Evolutionary conservation across 192 early-diverging fungal species (phyloP).

Genomic region (Coemansia sp.): DNA sequence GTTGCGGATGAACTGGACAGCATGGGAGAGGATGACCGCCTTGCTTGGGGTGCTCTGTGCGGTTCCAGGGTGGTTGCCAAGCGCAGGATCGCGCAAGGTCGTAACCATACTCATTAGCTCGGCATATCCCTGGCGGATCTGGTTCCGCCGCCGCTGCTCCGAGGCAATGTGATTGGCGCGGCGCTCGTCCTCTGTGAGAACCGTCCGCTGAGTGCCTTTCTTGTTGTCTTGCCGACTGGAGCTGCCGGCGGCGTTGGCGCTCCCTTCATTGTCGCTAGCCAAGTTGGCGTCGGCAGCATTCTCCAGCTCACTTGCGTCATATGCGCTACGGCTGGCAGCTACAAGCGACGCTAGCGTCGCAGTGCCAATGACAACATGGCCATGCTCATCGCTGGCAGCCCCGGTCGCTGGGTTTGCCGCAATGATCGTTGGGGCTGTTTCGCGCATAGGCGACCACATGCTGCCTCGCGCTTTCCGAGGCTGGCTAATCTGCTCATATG

Average conservation of each 20-base stretch:
- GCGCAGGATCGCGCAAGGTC: conserved; percentile 56
- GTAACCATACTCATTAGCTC: conserved; percentile 84
- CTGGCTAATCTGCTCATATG: conserved; percentile 33
- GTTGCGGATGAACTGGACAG: conserved; percentile 68
- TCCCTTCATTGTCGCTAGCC: background rate
- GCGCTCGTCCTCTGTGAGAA: conserved; percentile 88
- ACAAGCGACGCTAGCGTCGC: background rate
- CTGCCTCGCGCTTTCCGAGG: conserved; percentile 38
- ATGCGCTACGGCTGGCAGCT: background rate
- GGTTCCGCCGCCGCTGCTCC: conserved; percentile 87
- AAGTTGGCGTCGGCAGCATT: background rate
- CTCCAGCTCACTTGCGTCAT: background rate
- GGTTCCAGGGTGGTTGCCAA: conserved; percentile 53
- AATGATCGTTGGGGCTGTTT: background rate
- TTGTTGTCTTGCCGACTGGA: conserved; percentile 34
- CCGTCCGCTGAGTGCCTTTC: conserved; percentile 46
- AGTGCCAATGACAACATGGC: background rate
- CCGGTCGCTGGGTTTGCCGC: background rate
- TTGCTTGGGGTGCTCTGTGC: conserved; percentile 79
- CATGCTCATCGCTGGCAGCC: background rate
- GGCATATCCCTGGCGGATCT: conserved; percentile 88
- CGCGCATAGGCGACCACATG: conserved; percentile 32
- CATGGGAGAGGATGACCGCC: conserved; percentile 79
- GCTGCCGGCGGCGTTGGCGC: background rate
- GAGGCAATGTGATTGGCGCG: conserved; percentile 93